A percentile compares a stretch with the other conserved stretches of the same genome.
These are phyloP conservation scores for Leccinum proliferum DNA, from an alignment of 1,284 basidiomycete species.

Conservation along the genomic window DNA sequence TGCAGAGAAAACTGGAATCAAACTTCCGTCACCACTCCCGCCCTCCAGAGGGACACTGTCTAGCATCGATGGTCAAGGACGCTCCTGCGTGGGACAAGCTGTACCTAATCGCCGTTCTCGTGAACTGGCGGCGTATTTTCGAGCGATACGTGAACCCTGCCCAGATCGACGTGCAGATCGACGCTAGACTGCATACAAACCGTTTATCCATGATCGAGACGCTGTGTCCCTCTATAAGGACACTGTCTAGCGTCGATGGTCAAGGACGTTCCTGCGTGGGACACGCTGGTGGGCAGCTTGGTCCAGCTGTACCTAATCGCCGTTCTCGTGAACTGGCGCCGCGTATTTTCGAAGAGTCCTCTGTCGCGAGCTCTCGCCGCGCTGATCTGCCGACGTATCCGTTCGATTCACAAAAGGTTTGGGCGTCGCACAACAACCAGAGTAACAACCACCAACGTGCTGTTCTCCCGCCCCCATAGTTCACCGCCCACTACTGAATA, in stretches of 20 bases:
- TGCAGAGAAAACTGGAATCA: too few species aligned
- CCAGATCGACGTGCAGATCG: too few species aligned
- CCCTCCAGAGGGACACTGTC: constrained; percentile 29
- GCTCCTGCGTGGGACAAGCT: constrained; percentile 41
- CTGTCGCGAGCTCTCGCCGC: constrained; percentile 27
- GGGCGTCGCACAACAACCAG: constrained; percentile 44
- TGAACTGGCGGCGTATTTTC: constrained; percentile 56
- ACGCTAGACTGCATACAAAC: too few species aligned
- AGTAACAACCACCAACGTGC: neutral
- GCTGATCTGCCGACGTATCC: constrained; percentile 58
- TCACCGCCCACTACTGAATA: neutral
- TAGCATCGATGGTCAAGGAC: constrained; percentile 47
- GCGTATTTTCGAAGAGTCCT: constrained; percentile 44
- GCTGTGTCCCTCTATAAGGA: constrained; percentile 23
- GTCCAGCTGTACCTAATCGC: constrained; percentile 43
- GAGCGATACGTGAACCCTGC: too few species aligned
- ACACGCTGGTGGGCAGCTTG: constrained; percentile 40
- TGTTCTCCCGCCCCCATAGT: neutral
- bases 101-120: constrained; percentile 35
- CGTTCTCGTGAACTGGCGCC: constrained; percentile 42
- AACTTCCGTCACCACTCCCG: constrained; percentile 19
- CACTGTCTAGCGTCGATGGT: constrained; percentile 44
- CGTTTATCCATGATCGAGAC: too few species aligned
- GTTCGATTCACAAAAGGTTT: constrained; percentile 51
- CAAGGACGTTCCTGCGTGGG: constrained; percentile 40